Evolutionary conservation across 2,329 filamentous ascomycete genomes (phyloP).

Genomic region (Blastomyces parvus): DNA sequence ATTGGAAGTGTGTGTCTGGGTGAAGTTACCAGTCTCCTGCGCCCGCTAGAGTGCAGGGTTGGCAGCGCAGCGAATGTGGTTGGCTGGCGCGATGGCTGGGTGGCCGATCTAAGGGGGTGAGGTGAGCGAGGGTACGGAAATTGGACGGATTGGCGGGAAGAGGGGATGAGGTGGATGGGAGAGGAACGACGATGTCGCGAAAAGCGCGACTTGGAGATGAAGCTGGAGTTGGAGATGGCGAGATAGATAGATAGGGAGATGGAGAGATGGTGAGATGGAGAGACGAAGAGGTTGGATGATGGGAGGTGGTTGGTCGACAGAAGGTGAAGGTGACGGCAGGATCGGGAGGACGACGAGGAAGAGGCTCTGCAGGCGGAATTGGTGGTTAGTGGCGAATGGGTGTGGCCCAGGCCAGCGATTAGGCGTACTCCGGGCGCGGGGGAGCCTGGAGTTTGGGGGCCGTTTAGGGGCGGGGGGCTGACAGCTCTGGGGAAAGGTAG

Average conservation of each 20-base stretch:
- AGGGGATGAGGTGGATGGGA: background rate
- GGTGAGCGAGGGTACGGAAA: background rate
- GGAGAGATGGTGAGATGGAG: background rate
- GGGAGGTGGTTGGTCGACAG: background rate
- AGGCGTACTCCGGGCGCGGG: background rate
- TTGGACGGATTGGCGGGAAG: background rate
- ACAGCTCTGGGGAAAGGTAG: background rate
- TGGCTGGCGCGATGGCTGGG: constrained; percentile 1
- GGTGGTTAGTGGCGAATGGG: background rate
- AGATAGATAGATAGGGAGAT: background rate
- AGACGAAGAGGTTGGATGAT: background rate
- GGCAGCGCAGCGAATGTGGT: constrained; percentile 2
- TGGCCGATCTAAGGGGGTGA: background rate
- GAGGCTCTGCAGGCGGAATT: background rate
- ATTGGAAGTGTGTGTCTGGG: constrained; percentile 5
- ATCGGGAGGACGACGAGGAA: background rate
- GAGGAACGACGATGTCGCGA: background rate
- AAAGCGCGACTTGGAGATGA: background rate
- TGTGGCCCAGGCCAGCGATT: background rate
- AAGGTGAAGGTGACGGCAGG: background rate
- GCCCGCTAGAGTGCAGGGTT: constrained; percentile 4
- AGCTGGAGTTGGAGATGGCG: background rate
- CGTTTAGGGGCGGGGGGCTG: too few species aligned
- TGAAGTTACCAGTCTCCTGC: constrained; percentile 4
- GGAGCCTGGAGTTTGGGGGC: background rate